Percentiles rank a stretch among this genome's conserved stretches.
These are phyloP conservation scores for Neurospora sp. DNA, from an alignment of 495 filamentous ascomycete genomes.

Conservation along the genomic window DNA sequence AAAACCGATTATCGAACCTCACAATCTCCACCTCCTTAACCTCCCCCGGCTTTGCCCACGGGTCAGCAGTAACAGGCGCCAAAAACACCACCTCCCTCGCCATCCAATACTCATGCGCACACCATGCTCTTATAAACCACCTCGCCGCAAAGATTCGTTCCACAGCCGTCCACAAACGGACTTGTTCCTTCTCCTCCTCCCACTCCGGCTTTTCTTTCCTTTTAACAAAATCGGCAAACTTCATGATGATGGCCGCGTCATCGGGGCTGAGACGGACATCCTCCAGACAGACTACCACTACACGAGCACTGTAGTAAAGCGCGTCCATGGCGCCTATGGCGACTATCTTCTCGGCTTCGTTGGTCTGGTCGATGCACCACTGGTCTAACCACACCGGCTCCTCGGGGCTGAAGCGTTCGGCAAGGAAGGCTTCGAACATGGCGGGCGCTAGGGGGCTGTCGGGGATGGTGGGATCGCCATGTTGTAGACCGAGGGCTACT, in stretches of 20 bases:
- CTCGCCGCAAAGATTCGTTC: not conserved
- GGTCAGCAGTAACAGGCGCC: not conserved
- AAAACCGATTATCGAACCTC: not conserved
- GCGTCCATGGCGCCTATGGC: slow-evolving; percentile 13
- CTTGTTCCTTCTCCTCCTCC: not conserved
- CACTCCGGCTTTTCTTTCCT: not conserved
- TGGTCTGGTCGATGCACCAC: slow-evolving; percentile 25
- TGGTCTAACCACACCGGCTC: slow-evolving; percentile 23
- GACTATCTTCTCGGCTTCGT: slow-evolving; percentile 12
- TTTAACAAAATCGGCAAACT: not conserved
- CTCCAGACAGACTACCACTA: not conserved
- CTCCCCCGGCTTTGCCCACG: not conserved
- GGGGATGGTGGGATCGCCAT: not conserved
- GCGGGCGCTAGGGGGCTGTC: not conserved
- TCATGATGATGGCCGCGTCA: not conserved
- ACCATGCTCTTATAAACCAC: not conserved
- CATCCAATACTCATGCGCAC: not conserved
- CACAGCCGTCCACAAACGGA: not conserved
- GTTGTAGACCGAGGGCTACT: not conserved
- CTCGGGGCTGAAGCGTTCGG: not conserved
- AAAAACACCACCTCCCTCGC: not conserved
- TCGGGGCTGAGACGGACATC: not conserved
- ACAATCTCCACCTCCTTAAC: not conserved
- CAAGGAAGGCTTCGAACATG: slow-evolving; percentile 17
- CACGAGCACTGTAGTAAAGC: not conserved